phyloP scores from a whole-genome alignment of 257 asterid species.

The Fraxinus americana region DNA sequence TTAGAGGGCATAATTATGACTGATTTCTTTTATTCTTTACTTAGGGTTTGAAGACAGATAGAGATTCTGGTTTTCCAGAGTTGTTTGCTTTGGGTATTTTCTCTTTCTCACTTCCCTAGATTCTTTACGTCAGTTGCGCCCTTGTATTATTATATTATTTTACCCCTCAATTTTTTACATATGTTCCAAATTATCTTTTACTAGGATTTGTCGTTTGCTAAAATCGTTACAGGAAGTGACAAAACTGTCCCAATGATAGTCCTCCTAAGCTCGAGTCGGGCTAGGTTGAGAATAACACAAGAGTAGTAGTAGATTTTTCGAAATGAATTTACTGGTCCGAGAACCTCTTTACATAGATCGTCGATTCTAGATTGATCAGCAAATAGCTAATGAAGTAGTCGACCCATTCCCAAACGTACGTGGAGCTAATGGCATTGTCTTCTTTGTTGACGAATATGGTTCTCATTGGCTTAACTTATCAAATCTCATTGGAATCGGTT shows the following conservation, averaged over 20 bases:
- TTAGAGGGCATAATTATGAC: neutral
- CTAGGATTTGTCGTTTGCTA: neutral
- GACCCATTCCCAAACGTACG: too few species aligned
- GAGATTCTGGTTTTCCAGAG: conserved; percentile 45
- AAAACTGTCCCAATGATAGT: neutral
- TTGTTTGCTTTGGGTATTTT: conserved; percentile 42
- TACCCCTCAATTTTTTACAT: neutral
- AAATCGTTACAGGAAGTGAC: neutral
- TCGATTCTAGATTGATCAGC: neutral
- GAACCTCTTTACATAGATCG: neutral
- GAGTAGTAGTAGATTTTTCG: neutral
- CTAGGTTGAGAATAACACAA: too few species aligned
- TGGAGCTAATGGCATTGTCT: neutral
- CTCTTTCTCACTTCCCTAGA: conserved; percentile 58
- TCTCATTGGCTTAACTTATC: neutral
- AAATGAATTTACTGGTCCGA: neutral
- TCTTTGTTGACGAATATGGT: neutral
- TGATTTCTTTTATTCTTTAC: conserved; percentile 14
- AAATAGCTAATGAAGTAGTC: too few species aligned
- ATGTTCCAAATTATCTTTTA: conserved; percentile 5
- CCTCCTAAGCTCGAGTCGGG: too few species aligned
- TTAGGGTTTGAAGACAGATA: conserved; percentile 38
- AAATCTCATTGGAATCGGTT: too few species aligned
- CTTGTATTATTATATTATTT: conserved; percentile 3
- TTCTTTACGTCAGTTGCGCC: conserved; percentile 37